A percentile compares a stretch with the other conserved stretches of the same genome.
phyloP scores from a whole-genome alignment of 2,329 filamentous ascomycete genomes.

The Fusarium chuoi region DNA sequence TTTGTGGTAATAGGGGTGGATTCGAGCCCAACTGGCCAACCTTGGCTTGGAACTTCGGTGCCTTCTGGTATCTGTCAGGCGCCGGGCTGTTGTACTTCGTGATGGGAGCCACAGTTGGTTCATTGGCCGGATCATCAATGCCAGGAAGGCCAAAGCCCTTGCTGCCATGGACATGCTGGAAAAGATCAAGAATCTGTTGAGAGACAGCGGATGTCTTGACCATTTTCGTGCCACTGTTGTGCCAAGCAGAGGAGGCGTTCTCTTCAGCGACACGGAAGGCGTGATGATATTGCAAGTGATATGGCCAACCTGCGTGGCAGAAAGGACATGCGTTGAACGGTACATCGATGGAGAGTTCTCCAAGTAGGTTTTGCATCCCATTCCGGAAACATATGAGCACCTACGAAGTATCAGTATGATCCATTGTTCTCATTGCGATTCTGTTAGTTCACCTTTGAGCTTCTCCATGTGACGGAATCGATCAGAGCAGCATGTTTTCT shows the following conservation, averaged over 20 bases:
- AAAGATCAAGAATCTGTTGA: too few species aligned
- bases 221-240: too few species aligned
- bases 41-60: background rate
- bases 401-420: constrained; percentile 8
- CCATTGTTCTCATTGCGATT: background rate
- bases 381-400: constrained; percentile 31
- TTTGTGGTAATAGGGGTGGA: background rate
- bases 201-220: too few species aligned
- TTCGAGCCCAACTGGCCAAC: background rate
- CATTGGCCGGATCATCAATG: background rate
- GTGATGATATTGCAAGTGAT: background rate
- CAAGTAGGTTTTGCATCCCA: background rate
- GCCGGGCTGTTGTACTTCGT: background rate
- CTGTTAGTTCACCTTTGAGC: constrained; percentile 64
- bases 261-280: background rate
- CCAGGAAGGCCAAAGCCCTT: too few species aligned
- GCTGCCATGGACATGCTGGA: too few species aligned
- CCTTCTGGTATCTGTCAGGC: background rate
- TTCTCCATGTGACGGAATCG: constrained; percentile 70
- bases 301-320: background rate
- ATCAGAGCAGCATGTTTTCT: constrained; percentile 72
- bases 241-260: background rate
- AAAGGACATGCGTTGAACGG: background rate
- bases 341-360: background rate
- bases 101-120: background rate